Evolutionary conservation across 345 rosid genomes (phyloP).

Genomic region (Mercurialis annua): DNA sequence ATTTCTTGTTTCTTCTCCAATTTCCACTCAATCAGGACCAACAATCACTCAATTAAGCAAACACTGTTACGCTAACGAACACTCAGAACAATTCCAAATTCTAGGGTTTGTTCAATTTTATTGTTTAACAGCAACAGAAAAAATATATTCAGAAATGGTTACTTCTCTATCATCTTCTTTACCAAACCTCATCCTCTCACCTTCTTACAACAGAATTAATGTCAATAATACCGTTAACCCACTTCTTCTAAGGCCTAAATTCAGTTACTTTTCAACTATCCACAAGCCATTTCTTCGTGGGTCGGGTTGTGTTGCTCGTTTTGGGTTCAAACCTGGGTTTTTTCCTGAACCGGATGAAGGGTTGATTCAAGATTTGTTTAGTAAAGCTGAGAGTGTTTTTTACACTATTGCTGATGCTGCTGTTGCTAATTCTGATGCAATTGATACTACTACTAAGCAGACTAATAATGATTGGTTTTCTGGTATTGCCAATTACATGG

Average conservation of each 20-base stretch:
- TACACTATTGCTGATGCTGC: slow-evolving; percentile 85
- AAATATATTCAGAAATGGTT: slow-evolving; percentile 23
- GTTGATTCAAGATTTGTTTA: slow-evolving; percentile 41
- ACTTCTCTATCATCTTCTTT: slow-evolving; percentile 29
- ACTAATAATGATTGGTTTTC: slow-evolving; percentile 73
- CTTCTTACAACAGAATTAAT: slow-evolving; percentile 24
- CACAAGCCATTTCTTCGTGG: slow-evolving; percentile 40
- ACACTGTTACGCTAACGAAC: no score
- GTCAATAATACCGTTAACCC: slow-evolving; percentile 21
- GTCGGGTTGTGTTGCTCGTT: slow-evolving; percentile 50
- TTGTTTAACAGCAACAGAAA: not conserved
- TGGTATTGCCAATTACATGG: slow-evolving; percentile 79
- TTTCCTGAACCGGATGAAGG: slow-evolving; percentile 47
- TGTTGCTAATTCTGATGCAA: slow-evolving; percentile 54
- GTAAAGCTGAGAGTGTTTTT: slow-evolving; percentile 45
- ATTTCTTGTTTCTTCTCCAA: not conserved
- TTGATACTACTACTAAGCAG: slow-evolving; percentile 45
- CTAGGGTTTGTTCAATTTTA: not conserved
- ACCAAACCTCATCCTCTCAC: slow-evolving; percentile 35
- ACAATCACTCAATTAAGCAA: not conserved
- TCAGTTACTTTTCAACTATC: slow-evolving; percentile 15
- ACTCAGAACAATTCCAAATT: not conserved
- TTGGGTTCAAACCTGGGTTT: slow-evolving; percentile 48
- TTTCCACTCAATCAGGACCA: not conserved
- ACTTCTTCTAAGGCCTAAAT: slow-evolving; percentile 34